phyloP scores from a whole-genome alignment of 2,329 filamentous ascomycete species.

The Colletotrichum camelliae region DNA sequence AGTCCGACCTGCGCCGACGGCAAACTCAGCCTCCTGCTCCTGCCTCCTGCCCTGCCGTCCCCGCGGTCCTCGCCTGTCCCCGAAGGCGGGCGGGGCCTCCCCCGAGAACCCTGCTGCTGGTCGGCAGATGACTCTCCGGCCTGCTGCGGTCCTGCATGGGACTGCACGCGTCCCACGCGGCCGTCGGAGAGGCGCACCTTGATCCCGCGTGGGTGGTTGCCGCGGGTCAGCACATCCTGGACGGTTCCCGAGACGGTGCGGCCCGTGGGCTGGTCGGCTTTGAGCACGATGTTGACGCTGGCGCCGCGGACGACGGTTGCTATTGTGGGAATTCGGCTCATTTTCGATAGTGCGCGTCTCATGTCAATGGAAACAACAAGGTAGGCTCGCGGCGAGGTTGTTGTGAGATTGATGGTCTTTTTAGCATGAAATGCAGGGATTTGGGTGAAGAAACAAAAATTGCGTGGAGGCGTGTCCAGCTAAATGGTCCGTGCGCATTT shows the following conservation, averaged over 20 bases:
- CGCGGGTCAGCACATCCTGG: constrained; percentile 71
- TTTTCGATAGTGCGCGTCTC: not conserved
- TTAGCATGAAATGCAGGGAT: no score
- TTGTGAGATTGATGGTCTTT: no score
- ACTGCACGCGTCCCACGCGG: constrained; percentile 76
- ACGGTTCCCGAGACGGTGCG: constrained; percentile 72
- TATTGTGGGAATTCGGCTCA: constrained; percentile 47
- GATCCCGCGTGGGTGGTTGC: constrained; percentile 79
- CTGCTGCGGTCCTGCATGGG: constrained; percentile 44
- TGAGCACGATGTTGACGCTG: constrained; percentile 74
- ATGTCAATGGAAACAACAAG: no score
- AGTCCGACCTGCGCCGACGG: constrained; percentile 39
- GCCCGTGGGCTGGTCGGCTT: constrained; percentile 77
- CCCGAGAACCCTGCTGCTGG: not conserved
- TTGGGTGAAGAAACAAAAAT: no score
- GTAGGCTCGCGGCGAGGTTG: no score
- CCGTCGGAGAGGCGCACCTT: constrained; percentile 78
- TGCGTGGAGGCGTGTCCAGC: no score
- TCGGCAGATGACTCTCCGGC: not conserved
- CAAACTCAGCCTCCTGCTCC: not conserved
- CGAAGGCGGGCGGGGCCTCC: not conserved
- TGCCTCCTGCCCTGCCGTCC: constrained; percentile 22
- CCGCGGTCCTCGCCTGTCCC: not conserved
- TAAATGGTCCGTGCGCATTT: no score
- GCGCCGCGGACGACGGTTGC: constrained; percentile 65